Evolutionary conservation across 73 alveolate genomes (phyloP).

Genomic region (Blepharisma japonicum): DNA sequence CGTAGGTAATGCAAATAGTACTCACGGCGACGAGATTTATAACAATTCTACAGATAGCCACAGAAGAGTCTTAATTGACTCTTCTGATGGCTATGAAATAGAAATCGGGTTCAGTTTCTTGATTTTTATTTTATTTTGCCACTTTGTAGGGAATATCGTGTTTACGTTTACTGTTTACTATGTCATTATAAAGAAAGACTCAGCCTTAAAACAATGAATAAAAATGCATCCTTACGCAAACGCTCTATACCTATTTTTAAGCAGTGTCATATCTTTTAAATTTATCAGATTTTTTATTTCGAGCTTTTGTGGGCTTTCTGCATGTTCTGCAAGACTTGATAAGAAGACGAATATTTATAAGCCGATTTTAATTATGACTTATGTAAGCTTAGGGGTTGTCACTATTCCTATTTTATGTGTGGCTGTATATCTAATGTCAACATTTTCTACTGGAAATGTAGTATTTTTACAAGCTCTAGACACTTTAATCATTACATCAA

Average conservation of each 20-base stretch:
- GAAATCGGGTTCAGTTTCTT: background rate
- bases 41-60: background rate
- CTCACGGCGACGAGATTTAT: background rate
- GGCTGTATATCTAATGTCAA: background rate
- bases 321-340: background rate
- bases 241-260: background rate
- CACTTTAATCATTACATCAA: background rate
- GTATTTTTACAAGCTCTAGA: background rate
- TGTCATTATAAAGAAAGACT: background rate
- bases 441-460: constrained; percentile 1
- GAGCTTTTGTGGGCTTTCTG: background rate
- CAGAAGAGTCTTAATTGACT: too few relatives aligned
- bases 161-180: background rate
- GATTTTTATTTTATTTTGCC: background rate
- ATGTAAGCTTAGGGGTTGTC: background rate
- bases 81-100: background rate
- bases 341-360: background rate
- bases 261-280: background rate
- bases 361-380: constrained; percentile 20
- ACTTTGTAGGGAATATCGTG: background rate
- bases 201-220: background rate
- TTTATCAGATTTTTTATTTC: constrained; percentile 8
- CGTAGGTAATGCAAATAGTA: background rate
- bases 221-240: background rate
- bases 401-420: constrained; percentile 9